A percentile compares a stretch with the other conserved stretches of the same genome.
Evolutionary conservation across 2,329 filamentous ascomycete species (phyloP).

Genomic region (Aspergillus unguis): DNA sequence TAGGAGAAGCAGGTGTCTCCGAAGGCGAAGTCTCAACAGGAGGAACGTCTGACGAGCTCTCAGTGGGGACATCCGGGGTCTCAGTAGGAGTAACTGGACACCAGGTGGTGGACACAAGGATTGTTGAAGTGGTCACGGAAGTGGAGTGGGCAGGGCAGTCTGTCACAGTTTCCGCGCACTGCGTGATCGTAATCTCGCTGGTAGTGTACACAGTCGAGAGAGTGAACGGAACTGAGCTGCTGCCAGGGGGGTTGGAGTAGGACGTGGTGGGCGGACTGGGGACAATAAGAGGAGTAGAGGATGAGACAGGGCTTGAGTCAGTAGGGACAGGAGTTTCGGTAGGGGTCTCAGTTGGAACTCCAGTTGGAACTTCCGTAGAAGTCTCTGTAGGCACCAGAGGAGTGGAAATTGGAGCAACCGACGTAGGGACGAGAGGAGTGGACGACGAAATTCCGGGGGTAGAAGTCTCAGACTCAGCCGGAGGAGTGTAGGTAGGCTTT

Average conservation of each 20-base stretch:
- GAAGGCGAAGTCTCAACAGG: constrained; percentile 12
- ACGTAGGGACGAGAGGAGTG: background rate
- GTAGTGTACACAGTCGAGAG: constrained; percentile 40
- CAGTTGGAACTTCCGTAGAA: background rate
- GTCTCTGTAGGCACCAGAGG: constrained; percentile 13
- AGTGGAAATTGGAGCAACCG: background rate
- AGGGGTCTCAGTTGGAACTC: background rate
- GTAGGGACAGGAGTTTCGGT: constrained; percentile 19
- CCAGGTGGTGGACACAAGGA: constrained; percentile 59
- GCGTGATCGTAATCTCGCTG: constrained; percentile 38
- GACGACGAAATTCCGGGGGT: background rate
- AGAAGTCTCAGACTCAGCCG: background rate
- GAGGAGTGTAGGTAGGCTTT: constrained; percentile 12
- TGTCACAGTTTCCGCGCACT: constrained; percentile 38
- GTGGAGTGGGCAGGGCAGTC: constrained; percentile 54
- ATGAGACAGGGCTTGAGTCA: constrained; percentile 22
- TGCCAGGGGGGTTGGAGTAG: constrained; percentile 14
- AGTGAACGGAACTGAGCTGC: constrained; percentile 27
- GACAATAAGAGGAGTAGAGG: constrained; percentile 15
- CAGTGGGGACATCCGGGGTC: constrained; percentile 1
- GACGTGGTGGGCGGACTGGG: constrained; percentile 14
- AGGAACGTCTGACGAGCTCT: constrained; percentile 9
- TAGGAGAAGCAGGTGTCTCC: constrained; percentile 13
- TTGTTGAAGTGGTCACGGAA: constrained; percentile 51
- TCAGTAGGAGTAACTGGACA: constrained; percentile 46